Evolutionary conservation across 176 grass and related monocot genomes (phyloP), one percentile per base, ranked within the genome.

Genomic region (Puya raimondii): DNA sequence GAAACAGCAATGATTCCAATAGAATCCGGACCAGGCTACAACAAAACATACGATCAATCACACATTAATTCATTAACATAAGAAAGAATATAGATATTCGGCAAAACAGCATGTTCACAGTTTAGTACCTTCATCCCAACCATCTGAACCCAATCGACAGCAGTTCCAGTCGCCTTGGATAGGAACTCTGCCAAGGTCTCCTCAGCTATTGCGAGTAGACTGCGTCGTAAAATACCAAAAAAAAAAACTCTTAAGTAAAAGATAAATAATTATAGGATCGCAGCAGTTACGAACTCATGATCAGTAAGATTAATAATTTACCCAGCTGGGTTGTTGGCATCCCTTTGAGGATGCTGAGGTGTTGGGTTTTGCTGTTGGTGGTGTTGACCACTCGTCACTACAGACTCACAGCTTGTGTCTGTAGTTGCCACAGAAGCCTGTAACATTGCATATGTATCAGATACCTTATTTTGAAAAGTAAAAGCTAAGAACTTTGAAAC

Each of bases 1-100:
- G 95, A 99, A 94, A 99, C 90, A 90, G 95, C 90, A 51, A 99
- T 91, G 90, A 99, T 99, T 94, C 95, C 95, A 84, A 93, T 92
- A 86, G 95, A 99, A 99, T 99, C 95, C 90, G 95, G 95, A 99
- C 95, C 95, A 99, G 95, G 95, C 95, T 97, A 80, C 10, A 69
- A 63, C 16, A 13, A 42, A 49, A 79, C 42, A 74, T 20, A 42
- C 22, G 74, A 61, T 2, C 16, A 63, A 49, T 2, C 50, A 25
- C 3, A 9, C 49, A 61, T 76, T 53, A 49, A 33, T 74, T 66
- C 33, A 42, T 42, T 3, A 42, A 42, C 33, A 8, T 42, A 42
- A 42, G 33, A 7, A 7, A 42, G 33, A 42, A 42, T 6, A 7
- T 7, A 5, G 33, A 71, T 54, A 71, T 42, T 42, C 33, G 7